phyloP scores from a whole-genome alignment of 2,329 filamentous ascomycete genomes.

The Metarhizium humberi region DNA sequence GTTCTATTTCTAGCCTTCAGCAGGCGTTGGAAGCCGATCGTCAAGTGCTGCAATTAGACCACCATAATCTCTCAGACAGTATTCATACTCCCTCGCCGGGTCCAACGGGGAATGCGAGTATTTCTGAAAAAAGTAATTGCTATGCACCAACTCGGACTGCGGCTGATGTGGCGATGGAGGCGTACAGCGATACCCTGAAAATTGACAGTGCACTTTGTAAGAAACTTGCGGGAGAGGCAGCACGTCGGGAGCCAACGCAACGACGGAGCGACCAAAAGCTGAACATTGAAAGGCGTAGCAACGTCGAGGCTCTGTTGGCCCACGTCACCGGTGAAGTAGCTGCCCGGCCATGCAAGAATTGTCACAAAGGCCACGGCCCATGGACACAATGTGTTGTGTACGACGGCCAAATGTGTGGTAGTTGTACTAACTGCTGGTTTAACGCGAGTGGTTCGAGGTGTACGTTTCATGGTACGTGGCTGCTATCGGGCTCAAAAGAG shows the following conservation, averaged over 20 bases:
- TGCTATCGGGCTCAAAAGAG: background rate
- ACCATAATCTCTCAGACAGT: background rate
- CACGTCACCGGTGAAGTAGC: slow-evolving; percentile 44
- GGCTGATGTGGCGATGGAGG: slow-evolving; percentile 35
- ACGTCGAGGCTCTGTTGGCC: slow-evolving; percentile 49
- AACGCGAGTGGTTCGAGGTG: slow-evolving; percentile 51
- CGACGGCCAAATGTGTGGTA: slow-evolving; percentile 51
- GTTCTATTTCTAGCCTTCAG: background rate
- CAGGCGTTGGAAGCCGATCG: background rate
- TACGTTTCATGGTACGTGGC: slow-evolving; percentile 46
- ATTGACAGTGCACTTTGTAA: slow-evolving; percentile 47
- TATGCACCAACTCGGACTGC: slow-evolving; percentile 24
- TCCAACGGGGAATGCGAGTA: slow-evolving; percentile 4
- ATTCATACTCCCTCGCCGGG: background rate
- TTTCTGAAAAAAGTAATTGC: background rate
- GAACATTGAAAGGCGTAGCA: slow-evolving; percentile 48
- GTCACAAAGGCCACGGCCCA: slow-evolving; percentile 49
- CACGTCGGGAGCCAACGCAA: slow-evolving; percentile 40
- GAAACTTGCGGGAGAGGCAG: slow-evolving; percentile 39
- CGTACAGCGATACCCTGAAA: slow-evolving; percentile 36
- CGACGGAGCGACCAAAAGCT: slow-evolving; percentile 44
- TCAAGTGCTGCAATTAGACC: background rate
- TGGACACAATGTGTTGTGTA: slow-evolving; percentile 52
- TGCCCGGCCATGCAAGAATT: slow-evolving; percentile 46
- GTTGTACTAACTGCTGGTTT: slow-evolving; percentile 55